A percentile compares a stretch with the other conserved stretches of the same genome.
These are phyloP conservation scores for Hymenoscyphus fructigenus DNA, from an alignment of 2,329 filamentous ascomycete species.

Conservation along the genomic window DNA sequence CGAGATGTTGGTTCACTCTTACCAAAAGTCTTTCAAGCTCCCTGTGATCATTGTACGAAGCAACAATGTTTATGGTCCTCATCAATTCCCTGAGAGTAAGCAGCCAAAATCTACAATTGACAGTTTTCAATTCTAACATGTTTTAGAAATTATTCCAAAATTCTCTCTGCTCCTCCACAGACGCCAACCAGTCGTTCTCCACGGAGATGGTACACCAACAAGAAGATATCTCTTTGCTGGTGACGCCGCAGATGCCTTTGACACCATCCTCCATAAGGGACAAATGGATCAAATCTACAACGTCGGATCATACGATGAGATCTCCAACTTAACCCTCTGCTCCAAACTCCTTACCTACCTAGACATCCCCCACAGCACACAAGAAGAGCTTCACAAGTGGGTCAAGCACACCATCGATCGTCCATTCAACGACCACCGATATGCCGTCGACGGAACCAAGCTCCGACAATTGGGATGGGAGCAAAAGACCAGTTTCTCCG, in stretches of 20 bases:
- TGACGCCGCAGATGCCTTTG: conserved; percentile 78
- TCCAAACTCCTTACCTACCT: conserved; percentile 63
- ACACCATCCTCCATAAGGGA: conserved; percentile 80
- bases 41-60: conserved; percentile 77
- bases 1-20: conserved; percentile 86
- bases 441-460: conserved; percentile 70
- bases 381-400: conserved; percentile 59
- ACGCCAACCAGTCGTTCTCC: conserved; percentile 65
- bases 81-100: conserved; percentile 81
- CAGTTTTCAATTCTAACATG: conserved; percentile 16
- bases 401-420: conserved; percentile 75
- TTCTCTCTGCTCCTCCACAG: conserved; percentile 72
- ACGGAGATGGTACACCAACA: conserved; percentile 73
- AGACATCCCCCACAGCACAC: conserved; percentile 50
- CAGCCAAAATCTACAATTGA: conserved; percentile 14
- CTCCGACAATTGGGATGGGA: conserved; percentile 67
- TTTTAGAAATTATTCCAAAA: conserved; percentile 76
- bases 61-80: conserved; percentile 84
- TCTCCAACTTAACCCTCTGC: conserved; percentile 72
- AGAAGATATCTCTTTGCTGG: conserved; percentile 76
- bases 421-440: conserved; percentile 74
- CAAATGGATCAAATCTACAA: conserved; percentile 77
- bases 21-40: conserved; percentile 78
- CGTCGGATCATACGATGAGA: conserved; percentile 74
- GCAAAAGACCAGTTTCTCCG: conserved; percentile 63